Evolutionary conservation across 1,139 yeast species (phyloP), one percentile per base, ranked within the genome.

Genomic region (Candida tunisiensis): DNA sequence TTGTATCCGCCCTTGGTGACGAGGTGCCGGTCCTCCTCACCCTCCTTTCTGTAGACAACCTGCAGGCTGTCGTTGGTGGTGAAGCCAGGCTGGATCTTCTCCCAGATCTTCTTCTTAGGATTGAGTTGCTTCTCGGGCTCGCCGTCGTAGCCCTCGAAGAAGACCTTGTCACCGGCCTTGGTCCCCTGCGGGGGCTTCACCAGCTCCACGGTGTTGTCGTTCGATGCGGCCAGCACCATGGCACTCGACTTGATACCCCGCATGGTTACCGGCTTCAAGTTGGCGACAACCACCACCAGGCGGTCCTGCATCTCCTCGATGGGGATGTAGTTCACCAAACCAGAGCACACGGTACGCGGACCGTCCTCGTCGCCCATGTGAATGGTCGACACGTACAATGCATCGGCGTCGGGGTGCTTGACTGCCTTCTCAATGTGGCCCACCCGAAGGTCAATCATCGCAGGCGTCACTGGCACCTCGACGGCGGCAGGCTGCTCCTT

Each of bases 41-140:
- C 93, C 11, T 53, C 60, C 44, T 64, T 75, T 43, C 74, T 74
- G 64, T 68, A 85, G 34, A 80, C 66, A 26, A 85, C 93, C 49
- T 79, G 80, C 34, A 74, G 65, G 28, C 59, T 57, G 24, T 71
- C 91, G 41, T 62, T 72, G 25, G 96, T 85, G 33, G 88, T 60
- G 65, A 88, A 85, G 34, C 66, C 63, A 28, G 95, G 96, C 62
- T 91, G 98, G 39, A 80, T 63, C 29, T 85, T 66, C 65, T 91
- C 99, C 88, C 93, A 91, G 37, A 88, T 65, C 69, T 91, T 91
- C 78, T 88, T 91, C 74, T 91, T 91, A 43, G 99, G 98, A 60
- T 88, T 85, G 55, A 91, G 65, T 50, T 75, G 91, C 50, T 82
- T 70, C 56, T 83, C 93, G 39, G 99, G 98, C 24, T 49, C 53